Percentiles rank a stretch among this genome's conserved stretches.
Evolutionary conservation across 176 grass and related monocot species (phyloP).

Genomic region (Triticum turgidum): DNA sequence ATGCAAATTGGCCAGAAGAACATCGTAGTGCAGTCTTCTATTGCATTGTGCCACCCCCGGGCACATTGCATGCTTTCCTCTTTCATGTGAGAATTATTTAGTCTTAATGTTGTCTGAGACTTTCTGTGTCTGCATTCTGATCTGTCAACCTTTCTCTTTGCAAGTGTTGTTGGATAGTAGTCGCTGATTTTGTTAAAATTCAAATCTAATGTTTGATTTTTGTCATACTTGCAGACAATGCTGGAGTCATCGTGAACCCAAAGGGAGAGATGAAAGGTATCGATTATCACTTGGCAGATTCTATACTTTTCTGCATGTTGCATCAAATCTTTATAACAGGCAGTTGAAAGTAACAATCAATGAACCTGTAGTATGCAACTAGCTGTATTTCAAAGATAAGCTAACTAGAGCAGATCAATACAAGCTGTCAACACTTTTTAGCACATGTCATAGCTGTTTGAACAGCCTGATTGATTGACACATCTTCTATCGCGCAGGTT

Average conservation of each 20-base stretch:
- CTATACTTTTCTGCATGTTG: background rate
- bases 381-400: background rate
- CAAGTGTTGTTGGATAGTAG: background rate
- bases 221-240: slow-evolving; percentile 53
- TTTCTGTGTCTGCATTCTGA: slow-evolving; percentile 14
- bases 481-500: slow-evolving; percentile 33
- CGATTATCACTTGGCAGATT: background rate
- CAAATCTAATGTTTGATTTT: background rate
- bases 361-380: background rate
- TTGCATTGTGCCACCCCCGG: slow-evolving; percentile 40
- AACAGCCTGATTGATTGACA: background rate
- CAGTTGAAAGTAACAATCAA: background rate
- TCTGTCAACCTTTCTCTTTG: background rate
- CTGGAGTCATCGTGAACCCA: slow-evolving; percentile 81
- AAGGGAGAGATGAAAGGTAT: slow-evolving; percentile 90
- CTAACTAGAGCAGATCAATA: background rate
- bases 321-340: background rate
- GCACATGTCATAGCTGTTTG: background rate
- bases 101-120: background rate
- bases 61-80: background rate
- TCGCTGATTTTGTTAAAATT: background rate
- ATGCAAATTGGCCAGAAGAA: slow-evolving; percentile 35
- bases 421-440: no score
- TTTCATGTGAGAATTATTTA: background rate
- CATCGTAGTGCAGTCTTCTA: slow-evolving; percentile 27